Percentiles rank a stretch among this genome's conserved stretches.
Evolutionary conservation across 1,284 basidiomycete genomes (phyloP).

Genomic region (Exsudoporus floridanus): DNA sequence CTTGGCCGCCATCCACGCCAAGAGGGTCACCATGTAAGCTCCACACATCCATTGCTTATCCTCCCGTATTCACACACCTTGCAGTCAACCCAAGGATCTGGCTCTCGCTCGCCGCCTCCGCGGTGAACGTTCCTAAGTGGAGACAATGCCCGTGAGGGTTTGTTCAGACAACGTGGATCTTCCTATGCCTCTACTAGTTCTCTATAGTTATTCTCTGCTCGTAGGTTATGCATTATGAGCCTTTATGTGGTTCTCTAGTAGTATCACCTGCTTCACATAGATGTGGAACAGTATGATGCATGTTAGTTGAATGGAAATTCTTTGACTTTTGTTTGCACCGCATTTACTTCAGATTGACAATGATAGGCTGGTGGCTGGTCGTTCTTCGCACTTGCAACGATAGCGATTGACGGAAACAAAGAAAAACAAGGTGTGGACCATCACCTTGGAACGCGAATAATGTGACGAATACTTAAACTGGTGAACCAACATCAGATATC

Average conservation of each 20-base stretch:
- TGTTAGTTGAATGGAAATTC: no score
- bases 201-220: neutral
- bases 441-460: constrained; percentile 20
- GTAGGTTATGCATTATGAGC: neutral
- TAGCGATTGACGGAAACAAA: neutral
- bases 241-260: neutral
- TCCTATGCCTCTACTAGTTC: neutral
- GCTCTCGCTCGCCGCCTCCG: constrained; percentile 49
- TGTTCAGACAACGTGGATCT: neutral
- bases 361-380: neutral
- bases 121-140: constrained; percentile 25
- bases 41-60: neutral
- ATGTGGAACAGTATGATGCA: no score
- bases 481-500: constrained; percentile 2
- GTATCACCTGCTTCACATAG: no score
- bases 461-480: constrained; percentile 26
- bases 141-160: neutral
- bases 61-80: constrained; percentile 7
- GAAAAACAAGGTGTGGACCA: neutral
- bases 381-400: neutral
- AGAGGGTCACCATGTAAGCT: constrained; percentile 55
- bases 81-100: constrained; percentile 48
- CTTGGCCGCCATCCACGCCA: constrained; percentile 62
- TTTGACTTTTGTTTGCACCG: no score
- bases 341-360: no score